Base-by-base conservation (phyloP, 2,329 filamentous ascomycete species). In the Tolypocladium pustulatum region DNA sequence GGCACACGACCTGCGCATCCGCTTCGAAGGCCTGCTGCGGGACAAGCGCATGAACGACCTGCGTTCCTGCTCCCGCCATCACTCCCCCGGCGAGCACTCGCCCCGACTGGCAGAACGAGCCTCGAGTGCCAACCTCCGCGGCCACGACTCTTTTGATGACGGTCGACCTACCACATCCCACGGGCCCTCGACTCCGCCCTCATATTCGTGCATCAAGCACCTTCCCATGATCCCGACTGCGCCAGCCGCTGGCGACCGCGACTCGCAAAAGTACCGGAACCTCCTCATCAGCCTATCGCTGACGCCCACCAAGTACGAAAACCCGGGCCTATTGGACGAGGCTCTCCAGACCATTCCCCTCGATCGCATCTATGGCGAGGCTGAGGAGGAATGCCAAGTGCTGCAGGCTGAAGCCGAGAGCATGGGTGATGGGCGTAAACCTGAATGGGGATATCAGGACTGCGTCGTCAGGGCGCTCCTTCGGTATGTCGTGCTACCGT, bases 401-500 rank as follows among this genome's bases (percentile, higher is more conserved):
- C 79, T 96, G 65, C 85, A 89, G 68, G 94, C 91, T 38, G 87
- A 96, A 72, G 93, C 93, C 37, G 89, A 89, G 69, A 96, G 91
- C 65, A 86, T 96, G 76, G 90, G 89, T 25, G 85, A 89, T 59
- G 89, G 87, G 58, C 82, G 85, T 64, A 88, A 89, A 71, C 84
- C 92, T 1, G 88, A 91, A 77, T 97, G 93, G 93, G 93, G 92
- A 59, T 97, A 97, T 71, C 93, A 97, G 73, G 94, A 99, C 75
- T 99, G 93, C 72, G 91, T 97, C 58, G 88, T 97, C 68, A 84
- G 90, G 64, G 90, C 93, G 61, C 79, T 97, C 63, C 78, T 97
- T 68, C 87, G 86, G 89, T 91, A 78, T 66, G 85, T 76, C 60
- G 36, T 54, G 46, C 36, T 40, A 9, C 27, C 40, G 13, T 32